Evolutionary conservation across 176 grass and related monocot genomes (phyloP).

Genomic region (Aechmea fasciata): DNA sequence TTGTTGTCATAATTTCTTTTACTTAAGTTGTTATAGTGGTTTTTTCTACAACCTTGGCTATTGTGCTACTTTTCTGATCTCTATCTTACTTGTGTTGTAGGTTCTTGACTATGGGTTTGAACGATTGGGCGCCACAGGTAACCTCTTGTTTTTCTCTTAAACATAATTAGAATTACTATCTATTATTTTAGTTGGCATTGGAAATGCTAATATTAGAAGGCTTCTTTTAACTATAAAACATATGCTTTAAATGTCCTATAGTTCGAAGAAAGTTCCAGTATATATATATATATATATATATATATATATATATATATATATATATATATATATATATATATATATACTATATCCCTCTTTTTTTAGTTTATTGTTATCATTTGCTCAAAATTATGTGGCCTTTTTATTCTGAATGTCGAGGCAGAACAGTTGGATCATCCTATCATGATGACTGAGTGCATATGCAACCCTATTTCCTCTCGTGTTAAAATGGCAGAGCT

Average conservation of each 20-base stretch:
- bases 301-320: not conserved
- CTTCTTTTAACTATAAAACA: not conserved
- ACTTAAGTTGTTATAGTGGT: too few relatives aligned
- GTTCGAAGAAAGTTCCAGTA: not conserved
- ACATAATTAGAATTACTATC: too few relatives aligned
- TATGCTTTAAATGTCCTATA: not conserved
- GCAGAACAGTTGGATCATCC: conserved; percentile 74
- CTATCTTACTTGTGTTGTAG: conserved; percentile 34
- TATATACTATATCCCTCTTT: not conserved
- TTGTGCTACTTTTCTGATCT: conserved; percentile 8
- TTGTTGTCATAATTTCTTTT: too few relatives aligned
- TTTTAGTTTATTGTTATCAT: not conserved
- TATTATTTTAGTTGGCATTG: not conserved
- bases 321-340: not conserved
- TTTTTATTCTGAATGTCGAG: conserved; percentile 26
- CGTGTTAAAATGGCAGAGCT: conserved; percentile 95
- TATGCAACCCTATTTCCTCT: conserved; percentile 85
- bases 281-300: not conserved
- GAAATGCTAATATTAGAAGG: not conserved
- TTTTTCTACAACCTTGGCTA: conserved; percentile 1
- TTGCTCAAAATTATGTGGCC: not conserved
- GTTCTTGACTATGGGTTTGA: conserved; percentile 95
- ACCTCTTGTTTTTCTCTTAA: too few relatives aligned
- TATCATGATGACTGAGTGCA: conserved; percentile 96
- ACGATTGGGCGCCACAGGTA: conserved; percentile 50